Evolutionary conservation across 306 rosid species (phyloP).

Genomic region (Lathyrus tuberosus): DNA sequence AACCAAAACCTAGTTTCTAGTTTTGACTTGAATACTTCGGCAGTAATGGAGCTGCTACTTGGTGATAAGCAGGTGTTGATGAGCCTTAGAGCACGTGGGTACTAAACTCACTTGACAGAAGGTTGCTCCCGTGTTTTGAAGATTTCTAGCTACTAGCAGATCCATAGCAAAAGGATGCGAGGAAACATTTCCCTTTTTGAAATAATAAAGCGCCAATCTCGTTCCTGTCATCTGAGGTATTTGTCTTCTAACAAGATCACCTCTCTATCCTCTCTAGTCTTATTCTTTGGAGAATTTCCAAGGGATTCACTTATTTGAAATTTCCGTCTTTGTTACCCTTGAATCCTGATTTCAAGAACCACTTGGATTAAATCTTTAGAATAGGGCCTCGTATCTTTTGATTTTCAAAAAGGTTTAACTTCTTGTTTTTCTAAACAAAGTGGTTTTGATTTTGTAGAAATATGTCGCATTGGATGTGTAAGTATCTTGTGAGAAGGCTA

Average conservation of each 20-base stretch:
- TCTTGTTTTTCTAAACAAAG: no score
- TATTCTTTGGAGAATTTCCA: no score
- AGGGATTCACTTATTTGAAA: no score
- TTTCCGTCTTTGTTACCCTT: no score
- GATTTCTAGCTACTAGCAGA: slow-evolving; percentile 69
- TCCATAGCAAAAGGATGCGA: slow-evolving; percentile 89
- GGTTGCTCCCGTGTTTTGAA: slow-evolving; percentile 42
- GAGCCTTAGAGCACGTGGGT: slow-evolving; percentile 54
- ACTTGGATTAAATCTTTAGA: no score
- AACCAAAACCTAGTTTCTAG: slow-evolving; percentile 69
- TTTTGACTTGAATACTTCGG: slow-evolving; percentile 52
- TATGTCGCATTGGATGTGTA: no score
- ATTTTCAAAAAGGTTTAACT: no score
- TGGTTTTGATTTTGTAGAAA: no score
- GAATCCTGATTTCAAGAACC: no score
- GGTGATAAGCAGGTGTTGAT: slow-evolving; percentile 54
- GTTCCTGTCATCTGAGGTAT: slow-evolving; percentile 32
- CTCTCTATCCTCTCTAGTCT: slow-evolving; percentile 60
- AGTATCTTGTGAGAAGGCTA: no score
- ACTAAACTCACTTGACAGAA: slow-evolving; percentile 63
- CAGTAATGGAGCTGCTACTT: slow-evolving; percentile 41
- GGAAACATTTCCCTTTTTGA: slow-evolving; percentile 81
- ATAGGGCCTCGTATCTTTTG: no score
- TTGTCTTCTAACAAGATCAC: slow-evolving; percentile 34
- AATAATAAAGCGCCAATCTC: slow-evolving; percentile 58